Base-by-base conservation (phyloP, 345 rosid genomes). In the Salix dunnii region DNA sequence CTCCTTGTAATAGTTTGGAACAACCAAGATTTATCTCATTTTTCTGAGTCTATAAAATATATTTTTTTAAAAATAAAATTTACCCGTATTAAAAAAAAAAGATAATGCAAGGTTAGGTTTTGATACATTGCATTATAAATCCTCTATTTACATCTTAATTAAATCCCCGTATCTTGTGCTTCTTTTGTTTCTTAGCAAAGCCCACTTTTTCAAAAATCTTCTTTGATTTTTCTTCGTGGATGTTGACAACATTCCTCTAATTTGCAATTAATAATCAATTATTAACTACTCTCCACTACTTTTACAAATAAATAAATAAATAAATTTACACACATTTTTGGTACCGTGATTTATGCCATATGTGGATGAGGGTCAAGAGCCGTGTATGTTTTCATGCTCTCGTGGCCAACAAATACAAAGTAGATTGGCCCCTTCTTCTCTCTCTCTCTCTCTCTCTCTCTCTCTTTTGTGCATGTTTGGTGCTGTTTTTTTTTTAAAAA, bases 321-420 rank as follows among this genome's bases (percentile, higher is more conserved):
- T n/a, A n/a, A 48, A 61, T 28, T 11, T 60, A 31, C 12, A 36
- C 35, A 74, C 33, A n/a, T 43, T 7, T 8, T 10, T 35, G 25
- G 51, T 9, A 38, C 76, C 80, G 80, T 72, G 76, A 77, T 71
- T 66, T 77, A 51, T 72, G 80, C 67, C 66, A 60, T 30, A 7
- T 25, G 27, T 30, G 17, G 5, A 25, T 69, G 1, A 58, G 31
- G 62, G 67, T 25, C 58, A 8, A 20, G 23, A 49, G 80, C 72
- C 71, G 66, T 71, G 64, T 6, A 64, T 38, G 20, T 70, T 63
- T 46, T 14, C 14, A 46, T 46, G 40, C 12, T 74, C 14, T 20
- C n/a, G 5, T 25, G 58, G 28, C 72, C 60, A 65, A 17, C 70
- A 66, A 7, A 51, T 65, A 11, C 2, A 48, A 1, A 7, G 28